Percentiles rank a stretch among this genome's conserved stretches.
Conservation (phyloP, 2,329 filamentous ascomycete genomes). For the Penicillium crustosum region DNA sequence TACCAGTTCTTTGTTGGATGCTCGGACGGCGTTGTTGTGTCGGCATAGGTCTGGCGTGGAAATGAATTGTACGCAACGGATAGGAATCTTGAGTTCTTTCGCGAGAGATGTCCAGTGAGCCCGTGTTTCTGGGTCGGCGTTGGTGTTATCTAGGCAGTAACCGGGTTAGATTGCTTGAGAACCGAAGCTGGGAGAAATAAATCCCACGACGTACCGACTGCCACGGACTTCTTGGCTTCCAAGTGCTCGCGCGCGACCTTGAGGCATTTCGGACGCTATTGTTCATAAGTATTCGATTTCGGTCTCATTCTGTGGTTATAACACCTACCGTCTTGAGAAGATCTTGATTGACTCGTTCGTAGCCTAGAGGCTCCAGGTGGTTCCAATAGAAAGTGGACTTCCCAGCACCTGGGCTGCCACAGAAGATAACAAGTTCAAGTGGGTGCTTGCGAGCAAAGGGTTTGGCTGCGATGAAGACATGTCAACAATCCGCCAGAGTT, state of each 20-base stretch:
- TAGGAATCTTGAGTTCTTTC: conserved; percentile 66
- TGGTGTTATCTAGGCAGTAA: conserved; percentile 79
- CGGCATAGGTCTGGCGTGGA: conserved; percentile 68
- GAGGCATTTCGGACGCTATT: conserved; percentile 62
- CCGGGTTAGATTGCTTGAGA: conserved; percentile 14
- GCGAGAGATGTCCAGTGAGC: conserved; percentile 77
- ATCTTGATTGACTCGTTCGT: conserved; percentile 88
- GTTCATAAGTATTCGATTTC: not conserved
- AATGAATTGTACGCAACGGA: conserved; percentile 84
- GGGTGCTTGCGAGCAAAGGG: conserved; percentile 60
- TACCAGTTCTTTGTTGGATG: conserved; percentile 54
- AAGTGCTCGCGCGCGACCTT: conserved; percentile 69
- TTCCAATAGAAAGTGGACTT: conserved; percentile 91
- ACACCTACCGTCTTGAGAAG: conserved; percentile 65
- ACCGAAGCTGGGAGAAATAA: not conserved
- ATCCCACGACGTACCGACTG: conserved; percentile 62
- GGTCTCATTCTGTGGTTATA: not conserved
- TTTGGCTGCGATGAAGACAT: conserved; percentile 10
- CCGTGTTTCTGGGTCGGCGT: conserved; percentile 75
- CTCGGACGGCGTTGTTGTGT: conserved; percentile 84
- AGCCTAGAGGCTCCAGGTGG: conserved; percentile 73
- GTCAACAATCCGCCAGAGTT: not conserved
- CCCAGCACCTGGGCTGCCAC: conserved; percentile 83
- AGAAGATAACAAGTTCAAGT: conserved; percentile 78
- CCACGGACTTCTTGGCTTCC: conserved; percentile 66